Evolutionary conservation across 306 rosid genomes (phyloP).

Genomic region (Alnus rubra): DNA sequence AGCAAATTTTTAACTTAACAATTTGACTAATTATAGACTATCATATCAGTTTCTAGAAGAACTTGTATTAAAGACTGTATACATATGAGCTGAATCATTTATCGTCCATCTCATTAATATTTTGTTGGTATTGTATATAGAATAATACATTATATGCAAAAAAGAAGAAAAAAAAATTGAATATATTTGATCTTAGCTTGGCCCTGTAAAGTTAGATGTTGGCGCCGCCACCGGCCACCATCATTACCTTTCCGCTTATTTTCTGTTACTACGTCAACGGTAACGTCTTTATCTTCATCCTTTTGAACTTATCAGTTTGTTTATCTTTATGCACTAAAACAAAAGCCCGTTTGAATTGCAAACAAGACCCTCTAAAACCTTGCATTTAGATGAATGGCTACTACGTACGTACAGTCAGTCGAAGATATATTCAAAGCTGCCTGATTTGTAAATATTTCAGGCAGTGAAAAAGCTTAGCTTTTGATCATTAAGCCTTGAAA

Average conservation of each 20-base stretch:
- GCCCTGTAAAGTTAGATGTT: background rate
- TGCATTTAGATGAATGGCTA: background rate
- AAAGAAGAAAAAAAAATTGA: no score
- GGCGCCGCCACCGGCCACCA: constrained; percentile 2
- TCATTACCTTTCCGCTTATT: background rate
- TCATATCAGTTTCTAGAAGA: no score
- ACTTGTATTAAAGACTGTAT: no score
- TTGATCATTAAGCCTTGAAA: constrained; percentile 21
- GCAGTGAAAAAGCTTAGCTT: constrained; percentile 33
- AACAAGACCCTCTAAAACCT: background rate
- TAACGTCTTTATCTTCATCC: background rate
- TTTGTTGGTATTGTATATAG: no score
- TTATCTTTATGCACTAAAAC: background rate
- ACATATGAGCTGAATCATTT: no score
- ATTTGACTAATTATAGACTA: no score
- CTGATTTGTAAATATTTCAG: constrained; percentile 27
- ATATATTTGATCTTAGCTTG: no score
- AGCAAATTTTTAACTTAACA: no score
- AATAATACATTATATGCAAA: no score
- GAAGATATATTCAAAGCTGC: background rate
- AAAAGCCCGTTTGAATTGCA: background rate
- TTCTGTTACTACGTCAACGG: constrained; percentile 4
- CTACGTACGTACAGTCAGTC: no score
- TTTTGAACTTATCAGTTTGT: background rate
- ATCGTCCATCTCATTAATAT: no score